Base-by-base conservation (phyloP, 208 protist genomes). In the Perkinsela sp. region DNA sequence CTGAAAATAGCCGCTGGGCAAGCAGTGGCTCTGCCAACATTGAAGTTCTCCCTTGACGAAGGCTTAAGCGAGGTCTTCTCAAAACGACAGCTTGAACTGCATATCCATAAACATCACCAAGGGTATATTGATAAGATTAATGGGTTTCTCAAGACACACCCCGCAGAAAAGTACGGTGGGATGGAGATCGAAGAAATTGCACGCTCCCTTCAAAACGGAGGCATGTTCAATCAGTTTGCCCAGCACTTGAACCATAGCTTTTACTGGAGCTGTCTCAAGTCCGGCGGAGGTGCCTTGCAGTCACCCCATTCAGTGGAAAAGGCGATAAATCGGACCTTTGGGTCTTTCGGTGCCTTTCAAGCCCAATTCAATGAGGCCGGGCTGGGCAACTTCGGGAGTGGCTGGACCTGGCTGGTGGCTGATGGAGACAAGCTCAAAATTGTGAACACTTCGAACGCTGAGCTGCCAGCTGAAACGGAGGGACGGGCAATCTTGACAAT, bases 211-310 rank as follows among this genome's bases (percentile, higher is more conserved):
- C 76, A 81, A n/a, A 71, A 85, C 71, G 86, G 83, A 72, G 83
- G 84, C 6, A 73, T 82, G 68, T 90, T 89, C 74, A 90, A 90
- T 77, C 85, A 90, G 72, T 81, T 81, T 0, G 83, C 85, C n/a
- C 90, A 94, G 81, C 83, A 90, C 77, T 92, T 90, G 74, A 93
- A 93, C 75, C 88, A 93, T 76, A 80, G 76, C 31, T 92, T 93
- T 68, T 90, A 84, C 75, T 93, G 85, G 85, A 76, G 80, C 32
- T 90, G 80, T 76, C 67, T 91, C 65, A 76, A 71, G 29, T 83
- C 85, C 15, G 77, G 76, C 65, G 88, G 86, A 29, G 79, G 67
- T 67, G 69, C 78, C 28, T 29, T 70, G n/a, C 86, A 85, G 76
- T 74, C 80, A 30, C 77, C 77, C 69, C 65, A 70, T n/a, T 28